Base-by-base conservation (phyloP, 192 early-diverging fungal species). In the Linnemannia elongata region DNA sequence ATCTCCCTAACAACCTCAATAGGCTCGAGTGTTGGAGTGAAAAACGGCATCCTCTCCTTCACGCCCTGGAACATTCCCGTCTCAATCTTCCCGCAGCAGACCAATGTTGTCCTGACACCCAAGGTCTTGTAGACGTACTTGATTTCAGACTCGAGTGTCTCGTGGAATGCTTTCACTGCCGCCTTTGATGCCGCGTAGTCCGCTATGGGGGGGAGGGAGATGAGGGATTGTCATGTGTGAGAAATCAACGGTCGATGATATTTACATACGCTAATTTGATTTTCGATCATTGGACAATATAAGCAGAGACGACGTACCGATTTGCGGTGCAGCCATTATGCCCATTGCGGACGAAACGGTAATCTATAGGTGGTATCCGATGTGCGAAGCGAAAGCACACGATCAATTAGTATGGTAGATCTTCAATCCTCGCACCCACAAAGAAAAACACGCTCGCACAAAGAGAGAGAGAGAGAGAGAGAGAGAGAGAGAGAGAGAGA, bases 171-270 rank as follows among this genome's bases (percentile, higher is more conserved):
- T 71, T 90, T 91, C 18, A 96, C 90, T 39, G 93, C 97, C 33
- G 95, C 93, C 81, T 97, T 97, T 69, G 94, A 92, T 22, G 96
- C 94, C 73, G 93, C 93, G 85, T 97, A 97, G 76, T 93, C 94
- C 30, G 91, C 93, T 89, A 89, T 45, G 54, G 4, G 49, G 20
- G 5, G 18, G 18, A 54, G 4, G 49, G 20, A 4, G 18, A 4
- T 18, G 49, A 13, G 17, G 18, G 15, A 52, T 52, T 52, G 49
- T 4, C 18, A 52, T 52, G 5, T 18, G 5, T 52, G 17, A 18
- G 17, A 52, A 20, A 22, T 52, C 18, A 18, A 17, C 17, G 17
- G 49, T 1, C 18, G 44, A 45, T 45, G 44, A 13, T 10, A 45
- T 45, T 45, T 45, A 45, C 13, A 52, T 3, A 52, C 49, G 2